A percentile compares a stretch with the other conserved stretches of the same genome.
Conservation (phyloP, 1,139 yeast genomes). For the Kodamaea sp. region DNA sequence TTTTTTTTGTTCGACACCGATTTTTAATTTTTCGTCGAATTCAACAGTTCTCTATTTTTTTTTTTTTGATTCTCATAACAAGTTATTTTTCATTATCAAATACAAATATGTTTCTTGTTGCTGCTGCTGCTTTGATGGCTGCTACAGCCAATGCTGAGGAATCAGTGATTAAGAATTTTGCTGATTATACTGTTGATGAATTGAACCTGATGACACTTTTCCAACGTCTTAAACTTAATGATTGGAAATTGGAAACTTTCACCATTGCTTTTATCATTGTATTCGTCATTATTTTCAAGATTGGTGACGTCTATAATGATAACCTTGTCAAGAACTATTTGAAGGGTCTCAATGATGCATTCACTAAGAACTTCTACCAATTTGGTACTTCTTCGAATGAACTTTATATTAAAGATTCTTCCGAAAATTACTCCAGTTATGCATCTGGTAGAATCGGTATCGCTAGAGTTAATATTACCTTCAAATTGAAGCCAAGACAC, state of each 20-base stretch:
- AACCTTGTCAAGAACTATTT: conserved; percentile 50
- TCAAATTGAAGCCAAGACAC: conserved; percentile 75
- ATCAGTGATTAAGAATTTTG: conserved; percentile 20
- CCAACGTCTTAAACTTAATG: conserved; percentile 51
- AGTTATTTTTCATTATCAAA: too few relatives aligned
- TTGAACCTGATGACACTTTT: conserved; percentile 46
- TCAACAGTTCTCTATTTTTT: too few relatives aligned
- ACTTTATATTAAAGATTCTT: conserved; percentile 61
- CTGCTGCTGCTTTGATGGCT: too few relatives aligned
- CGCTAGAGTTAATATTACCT: conserved; percentile 55
- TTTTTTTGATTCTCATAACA: too few relatives aligned
- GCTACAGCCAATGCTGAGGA: neutral
- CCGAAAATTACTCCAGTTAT: conserved; percentile 69
- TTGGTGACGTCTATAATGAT: conserved; percentile 61
- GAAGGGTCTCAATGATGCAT: conserved; percentile 40
- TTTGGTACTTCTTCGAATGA: conserved; percentile 62
- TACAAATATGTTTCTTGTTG: too few relatives aligned
- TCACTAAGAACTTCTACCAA: conserved; percentile 69
- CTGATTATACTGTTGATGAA: conserved; percentile 47
- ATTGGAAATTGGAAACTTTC: conserved; percentile 73
- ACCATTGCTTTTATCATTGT: conserved; percentile 49
- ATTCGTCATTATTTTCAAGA: conserved; percentile 45
- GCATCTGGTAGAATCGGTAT: conserved; percentile 88
- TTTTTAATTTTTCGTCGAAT: too few relatives aligned
- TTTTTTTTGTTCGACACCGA: too few relatives aligned